Evolutionary conservation across 73 alveolate genomes (phyloP).

Genomic region (Tetrahymena thermophila): DNA sequence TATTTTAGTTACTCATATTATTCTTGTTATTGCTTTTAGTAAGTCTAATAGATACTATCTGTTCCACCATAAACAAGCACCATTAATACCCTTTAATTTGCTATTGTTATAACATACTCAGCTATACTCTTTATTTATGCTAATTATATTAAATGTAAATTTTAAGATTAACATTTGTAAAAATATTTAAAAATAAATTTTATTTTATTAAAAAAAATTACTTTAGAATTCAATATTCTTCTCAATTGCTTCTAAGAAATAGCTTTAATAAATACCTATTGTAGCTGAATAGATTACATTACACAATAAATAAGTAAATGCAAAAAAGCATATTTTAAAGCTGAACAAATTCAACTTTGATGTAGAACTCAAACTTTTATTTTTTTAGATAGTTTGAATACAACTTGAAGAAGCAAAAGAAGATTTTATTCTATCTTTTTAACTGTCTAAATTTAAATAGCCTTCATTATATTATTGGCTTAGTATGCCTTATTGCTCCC

Average conservation of each 20-base stretch:
- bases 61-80: too few species aligned
- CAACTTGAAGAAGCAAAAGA: background rate
- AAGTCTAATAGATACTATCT: too few species aligned
- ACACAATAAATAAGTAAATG: background rate
- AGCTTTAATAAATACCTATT: background rate
- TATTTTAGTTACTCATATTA: background rate
- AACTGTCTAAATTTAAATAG: background rate
- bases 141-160: too few species aligned
- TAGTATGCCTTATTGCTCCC: background rate
- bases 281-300: background rate
- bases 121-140: too few species aligned
- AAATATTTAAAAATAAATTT: too few species aligned
- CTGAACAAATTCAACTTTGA: background rate
- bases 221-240: background rate
- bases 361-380: background rate
- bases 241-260: background rate
- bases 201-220: too few species aligned
- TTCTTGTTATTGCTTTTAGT: too few species aligned
- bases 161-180: too few species aligned
- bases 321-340: background rate
- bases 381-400: too few species aligned
- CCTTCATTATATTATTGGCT: background rate
- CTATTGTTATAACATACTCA: too few species aligned
- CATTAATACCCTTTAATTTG: too few species aligned
- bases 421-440: too few species aligned